phyloP scores from a whole-genome alignment of 1,139 yeast genomes.

The Debaryomyces subglobosus region DNA sequence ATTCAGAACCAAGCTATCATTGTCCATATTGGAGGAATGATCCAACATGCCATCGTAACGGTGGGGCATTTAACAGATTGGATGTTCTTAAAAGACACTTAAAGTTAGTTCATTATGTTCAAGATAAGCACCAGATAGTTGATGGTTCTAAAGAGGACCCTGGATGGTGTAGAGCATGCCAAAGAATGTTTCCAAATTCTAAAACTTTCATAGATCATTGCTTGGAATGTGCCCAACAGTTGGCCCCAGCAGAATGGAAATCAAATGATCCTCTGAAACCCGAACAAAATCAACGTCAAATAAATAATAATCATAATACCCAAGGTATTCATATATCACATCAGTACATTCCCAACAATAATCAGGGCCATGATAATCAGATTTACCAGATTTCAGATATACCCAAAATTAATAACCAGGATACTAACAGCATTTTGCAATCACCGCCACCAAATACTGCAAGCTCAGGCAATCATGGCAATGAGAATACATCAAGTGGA shows the following conservation, averaged over 20 bases:
- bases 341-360: background rate
- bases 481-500: background rate
- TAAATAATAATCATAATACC: background rate
- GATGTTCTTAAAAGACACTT: conserved; percentile 75
- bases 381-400: conserved; percentile 9
- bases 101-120: conserved; percentile 65
- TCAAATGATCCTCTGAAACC: conserved; percentile 7
- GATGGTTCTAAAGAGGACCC: conserved; percentile 43
- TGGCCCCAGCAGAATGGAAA: conserved; percentile 34
- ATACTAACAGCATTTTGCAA: conserved; percentile 6
- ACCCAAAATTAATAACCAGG: conserved; percentile 11
- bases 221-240: conserved; percentile 56
- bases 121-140: conserved; percentile 38
- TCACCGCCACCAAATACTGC: conserved; percentile 12
- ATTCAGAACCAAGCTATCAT: conserved; percentile 62
- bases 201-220: conserved; percentile 69
- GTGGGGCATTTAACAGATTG: conserved; percentile 69
- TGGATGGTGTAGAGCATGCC: conserved; percentile 70
- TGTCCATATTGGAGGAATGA: conserved; percentile 74
- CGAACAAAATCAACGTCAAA: background rate
- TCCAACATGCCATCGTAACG: conserved; percentile 71
- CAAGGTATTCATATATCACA: conserved; percentile 4
- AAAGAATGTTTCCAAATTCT: conserved; percentile 56
- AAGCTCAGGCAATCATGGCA: background rate
- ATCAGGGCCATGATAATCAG: background rate